Conservation (phyloP, 1,284 basidiomycete genomes). For the Anthracocystis setariae region DNA sequence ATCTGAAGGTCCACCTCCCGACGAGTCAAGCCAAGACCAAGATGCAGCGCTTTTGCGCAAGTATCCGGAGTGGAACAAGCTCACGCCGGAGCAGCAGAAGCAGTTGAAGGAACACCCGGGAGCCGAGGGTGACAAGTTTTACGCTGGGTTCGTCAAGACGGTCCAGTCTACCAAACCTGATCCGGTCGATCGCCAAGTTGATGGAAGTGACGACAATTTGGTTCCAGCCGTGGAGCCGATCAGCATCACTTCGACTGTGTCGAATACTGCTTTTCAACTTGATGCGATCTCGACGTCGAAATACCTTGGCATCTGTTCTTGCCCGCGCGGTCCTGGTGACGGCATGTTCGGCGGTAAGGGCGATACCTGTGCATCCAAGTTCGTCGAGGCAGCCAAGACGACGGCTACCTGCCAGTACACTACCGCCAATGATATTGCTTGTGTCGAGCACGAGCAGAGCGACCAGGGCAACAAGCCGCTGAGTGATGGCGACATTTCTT, state of each 20-base stretch:
- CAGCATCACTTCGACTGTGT: slow-evolving; percentile 2
- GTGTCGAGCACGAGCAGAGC: slow-evolving; percentile 5
- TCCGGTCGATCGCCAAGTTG: too few species aligned
- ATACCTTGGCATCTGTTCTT: not conserved
- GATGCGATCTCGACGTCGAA: not conserved
- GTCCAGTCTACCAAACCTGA: too few species aligned
- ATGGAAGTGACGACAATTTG: too few species aligned
- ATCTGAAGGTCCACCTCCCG: too few species aligned
- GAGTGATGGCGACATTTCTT: slow-evolving; percentile 1
- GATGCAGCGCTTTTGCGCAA: too few species aligned
- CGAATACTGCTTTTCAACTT: not conserved
- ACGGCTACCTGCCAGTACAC: not conserved
- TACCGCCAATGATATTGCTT: not conserved
- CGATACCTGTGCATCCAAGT: slow-evolving; percentile 1
- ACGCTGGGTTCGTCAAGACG: too few species aligned
- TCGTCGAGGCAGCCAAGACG: not conserved
- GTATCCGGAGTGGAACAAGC: too few species aligned
- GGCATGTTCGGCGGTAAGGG: not conserved
- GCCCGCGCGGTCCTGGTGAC: not conserved
- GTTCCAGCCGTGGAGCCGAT: not conserved
- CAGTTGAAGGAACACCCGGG: too few species aligned
- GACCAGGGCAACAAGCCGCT: not conserved
- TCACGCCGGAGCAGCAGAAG: too few species aligned
- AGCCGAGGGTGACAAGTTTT: too few species aligned
- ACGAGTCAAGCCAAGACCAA: too few species aligned